phyloP scores from a whole-genome alignment of 2,329 filamentous ascomycete genomes.

The Trichoderma citrinoviride region DNA sequence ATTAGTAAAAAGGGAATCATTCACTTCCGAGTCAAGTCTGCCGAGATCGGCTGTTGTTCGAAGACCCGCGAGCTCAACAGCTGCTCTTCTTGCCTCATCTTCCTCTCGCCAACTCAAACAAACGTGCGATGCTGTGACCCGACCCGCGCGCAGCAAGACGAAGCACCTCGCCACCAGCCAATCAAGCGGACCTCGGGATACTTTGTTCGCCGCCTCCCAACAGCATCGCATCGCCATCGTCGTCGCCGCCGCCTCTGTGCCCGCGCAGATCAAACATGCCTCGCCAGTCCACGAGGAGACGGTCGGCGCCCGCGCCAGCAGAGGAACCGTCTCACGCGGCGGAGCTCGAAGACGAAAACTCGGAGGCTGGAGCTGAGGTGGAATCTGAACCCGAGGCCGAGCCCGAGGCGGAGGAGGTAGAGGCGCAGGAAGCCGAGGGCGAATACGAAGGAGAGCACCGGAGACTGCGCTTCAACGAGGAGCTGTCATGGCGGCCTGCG shows the following conservation, averaged over 20 bases:
- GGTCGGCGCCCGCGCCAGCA: slow-evolving; percentile 14
- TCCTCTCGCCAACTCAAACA: background rate
- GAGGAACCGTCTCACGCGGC: slow-evolving; percentile 10
- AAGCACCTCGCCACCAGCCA: slow-evolving; percentile 24
- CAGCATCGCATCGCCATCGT: slow-evolving; percentile 12
- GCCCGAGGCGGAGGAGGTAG: slow-evolving; percentile 29
- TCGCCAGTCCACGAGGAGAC: slow-evolving; percentile 36
- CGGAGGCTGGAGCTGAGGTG: slow-evolving; percentile 10
- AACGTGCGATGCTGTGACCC: slow-evolving; percentile 29
- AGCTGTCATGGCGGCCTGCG: slow-evolving; percentile 87
- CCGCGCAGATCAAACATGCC: slow-evolving; percentile 37
- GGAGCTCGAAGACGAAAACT: slow-evolving; percentile 3
- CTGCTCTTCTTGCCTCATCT: slow-evolving; percentile 3
- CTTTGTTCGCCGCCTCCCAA: slow-evolving; percentile 14
- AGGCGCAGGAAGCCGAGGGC: slow-evolving; percentile 23
- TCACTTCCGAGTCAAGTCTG: background rate
- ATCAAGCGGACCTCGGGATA: slow-evolving; percentile 21
- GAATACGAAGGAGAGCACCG: slow-evolving; percentile 32
- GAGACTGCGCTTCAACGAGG: slow-evolving; percentile 74
- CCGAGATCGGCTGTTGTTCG: slow-evolving; percentile 14
- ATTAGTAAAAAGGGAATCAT: background rate
- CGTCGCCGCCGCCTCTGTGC: slow-evolving; percentile 9
- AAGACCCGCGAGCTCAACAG: background rate
- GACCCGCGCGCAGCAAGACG: slow-evolving; percentile 24
- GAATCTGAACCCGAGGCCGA: slow-evolving; percentile 23